Percentiles rank a stretch among this genome's conserved stretches.
Evolutionary conservation across 768 basidiomycete genomes (phyloP).

Genomic region (Lactarius psammicola): DNA sequence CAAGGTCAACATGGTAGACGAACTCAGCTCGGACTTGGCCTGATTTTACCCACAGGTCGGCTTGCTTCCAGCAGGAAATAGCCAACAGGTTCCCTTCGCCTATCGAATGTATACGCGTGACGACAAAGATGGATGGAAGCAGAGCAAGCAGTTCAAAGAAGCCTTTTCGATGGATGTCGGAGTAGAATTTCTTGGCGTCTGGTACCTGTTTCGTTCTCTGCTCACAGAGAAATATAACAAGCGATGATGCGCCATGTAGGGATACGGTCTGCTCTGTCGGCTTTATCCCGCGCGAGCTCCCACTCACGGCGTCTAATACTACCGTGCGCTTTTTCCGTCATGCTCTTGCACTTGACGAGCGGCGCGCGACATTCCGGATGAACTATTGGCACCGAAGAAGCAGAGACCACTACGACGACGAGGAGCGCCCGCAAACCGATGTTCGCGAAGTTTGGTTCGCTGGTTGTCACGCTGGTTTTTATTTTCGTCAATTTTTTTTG

Average conservation of each 20-base stretch:
- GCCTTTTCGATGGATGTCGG: constrained; percentile 74
- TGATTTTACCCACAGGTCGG: constrained; percentile 49
- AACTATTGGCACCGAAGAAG: constrained; percentile 34
- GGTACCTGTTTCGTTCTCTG: constrained; percentile 39
- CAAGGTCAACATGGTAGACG: constrained; percentile 41
- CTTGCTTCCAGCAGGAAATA: constrained; percentile 64
- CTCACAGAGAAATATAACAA: not conserved
- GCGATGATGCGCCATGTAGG: constrained; percentile 41
- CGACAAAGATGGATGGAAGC: constrained; percentile 57
- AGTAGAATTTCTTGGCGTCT: constrained; percentile 73
- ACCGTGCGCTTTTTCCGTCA: constrained; percentile 68
- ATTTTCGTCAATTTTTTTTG: constrained; percentile 25
- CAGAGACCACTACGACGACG: constrained; percentile 43
- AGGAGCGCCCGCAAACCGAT: constrained; percentile 43
- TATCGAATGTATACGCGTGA: constrained; percentile 68
- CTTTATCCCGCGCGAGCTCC: constrained; percentile 61
- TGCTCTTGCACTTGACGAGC: constrained; percentile 68
- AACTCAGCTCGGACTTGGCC: not conserved
- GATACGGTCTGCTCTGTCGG: constrained; percentile 72
- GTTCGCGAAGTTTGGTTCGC: constrained; percentile 82
- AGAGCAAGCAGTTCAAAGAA: constrained; percentile 68
- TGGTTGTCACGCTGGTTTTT: constrained; percentile 64
- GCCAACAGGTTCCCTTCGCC: constrained; percentile 77
- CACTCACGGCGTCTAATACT: constrained; percentile 62
- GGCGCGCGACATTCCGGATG: constrained; percentile 53